Evolutionary conservation across 1,139 yeast genomes (phyloP).

Genomic region (Magnusiomyces fungicola): DNA sequence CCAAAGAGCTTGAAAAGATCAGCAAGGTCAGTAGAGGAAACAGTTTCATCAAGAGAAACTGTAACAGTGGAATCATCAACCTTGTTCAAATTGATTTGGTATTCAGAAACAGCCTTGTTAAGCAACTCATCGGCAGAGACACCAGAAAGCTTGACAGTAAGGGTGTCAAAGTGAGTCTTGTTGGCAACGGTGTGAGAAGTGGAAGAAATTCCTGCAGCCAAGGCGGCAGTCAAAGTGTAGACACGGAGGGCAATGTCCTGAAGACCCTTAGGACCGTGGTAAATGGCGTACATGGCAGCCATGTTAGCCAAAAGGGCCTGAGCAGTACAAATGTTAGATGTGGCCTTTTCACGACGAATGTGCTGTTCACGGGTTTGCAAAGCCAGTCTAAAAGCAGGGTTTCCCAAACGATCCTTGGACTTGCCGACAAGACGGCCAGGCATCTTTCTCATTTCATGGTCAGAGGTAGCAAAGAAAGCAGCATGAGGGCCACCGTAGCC

Average conservation of each 20-base stretch:
- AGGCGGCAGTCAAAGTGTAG: conserved; percentile 62
- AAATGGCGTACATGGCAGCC: conserved; percentile 92
- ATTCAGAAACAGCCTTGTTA: conserved; percentile 48
- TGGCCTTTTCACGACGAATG: conserved; percentile 94
- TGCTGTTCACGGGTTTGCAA: conserved; percentile 98
- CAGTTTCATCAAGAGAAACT: conserved; percentile 81
- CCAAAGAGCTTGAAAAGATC: conserved; percentile 48
- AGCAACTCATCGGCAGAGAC: conserved; percentile 50
- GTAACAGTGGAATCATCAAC: conserved; percentile 58
- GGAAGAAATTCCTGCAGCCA: conserved; percentile 21
- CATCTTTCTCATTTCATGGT: conserved; percentile 76
- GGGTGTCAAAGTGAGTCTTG: conserved; percentile 76
- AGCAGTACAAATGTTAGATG: conserved; percentile 95
- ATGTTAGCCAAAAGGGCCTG: conserved; percentile 94
- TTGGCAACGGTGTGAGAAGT: conserved; percentile 48
- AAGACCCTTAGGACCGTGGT: conserved; percentile 93
- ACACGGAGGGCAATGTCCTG: conserved; percentile 71
- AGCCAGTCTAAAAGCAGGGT: conserved; percentile 82
- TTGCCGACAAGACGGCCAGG: conserved; percentile 96
- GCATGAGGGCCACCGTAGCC: conserved; percentile 99
- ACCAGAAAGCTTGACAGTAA: conserved; percentile 52
- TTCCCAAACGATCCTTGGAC: conserved; percentile 85
- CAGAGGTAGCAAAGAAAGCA: conserved; percentile 84
- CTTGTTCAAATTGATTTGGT: conserved; percentile 69
- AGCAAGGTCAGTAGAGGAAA: conserved; percentile 52